These are phyloP conservation scores for Moesziomyces antarcticus DNA, from an alignment of 1,284 basidiomycete species.

Conservation along the genomic window DNA sequence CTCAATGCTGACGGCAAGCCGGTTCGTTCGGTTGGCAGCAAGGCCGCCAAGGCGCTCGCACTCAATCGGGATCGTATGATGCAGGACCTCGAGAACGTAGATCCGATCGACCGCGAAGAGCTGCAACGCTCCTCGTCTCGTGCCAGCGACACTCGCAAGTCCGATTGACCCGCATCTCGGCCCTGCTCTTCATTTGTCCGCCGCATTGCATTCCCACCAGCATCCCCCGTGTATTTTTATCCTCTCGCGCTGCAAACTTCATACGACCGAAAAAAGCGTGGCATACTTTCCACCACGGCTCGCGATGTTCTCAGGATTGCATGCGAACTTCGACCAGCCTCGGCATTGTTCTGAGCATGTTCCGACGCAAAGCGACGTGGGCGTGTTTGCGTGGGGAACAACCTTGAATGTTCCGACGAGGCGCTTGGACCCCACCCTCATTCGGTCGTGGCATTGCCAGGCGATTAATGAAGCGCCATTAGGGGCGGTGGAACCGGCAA, in stretches of 20 bases:
- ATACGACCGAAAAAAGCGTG: no score
- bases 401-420: no score
- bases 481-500: no score
- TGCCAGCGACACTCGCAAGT: conserved; percentile 43
- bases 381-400: no score
- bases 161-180: conserved; percentile 17
- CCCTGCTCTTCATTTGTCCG: background rate
- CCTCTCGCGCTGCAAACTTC: background rate
- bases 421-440: no score
- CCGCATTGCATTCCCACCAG: conserved; percentile 12
- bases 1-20: conserved; percentile 12
- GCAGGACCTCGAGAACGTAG: conserved; percentile 39
- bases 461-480: no score
- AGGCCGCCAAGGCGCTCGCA: conserved; percentile 33
- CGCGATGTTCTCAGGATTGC: no score
- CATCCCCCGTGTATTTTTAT: conserved; percentile 17
- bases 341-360: no score
- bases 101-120: conserved; percentile 36
- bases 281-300: no score
- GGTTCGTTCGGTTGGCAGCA: conserved; percentile 25
- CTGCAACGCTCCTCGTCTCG: conserved; percentile 33
- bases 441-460: no score
- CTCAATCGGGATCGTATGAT: conserved; percentile 28
- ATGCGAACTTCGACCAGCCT: no score
- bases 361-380: no score